These are phyloP conservation scores for Cladorrhinum sp. DNA, from an alignment of 2,329 filamentous ascomycete species.

Conservation along the genomic window DNA sequence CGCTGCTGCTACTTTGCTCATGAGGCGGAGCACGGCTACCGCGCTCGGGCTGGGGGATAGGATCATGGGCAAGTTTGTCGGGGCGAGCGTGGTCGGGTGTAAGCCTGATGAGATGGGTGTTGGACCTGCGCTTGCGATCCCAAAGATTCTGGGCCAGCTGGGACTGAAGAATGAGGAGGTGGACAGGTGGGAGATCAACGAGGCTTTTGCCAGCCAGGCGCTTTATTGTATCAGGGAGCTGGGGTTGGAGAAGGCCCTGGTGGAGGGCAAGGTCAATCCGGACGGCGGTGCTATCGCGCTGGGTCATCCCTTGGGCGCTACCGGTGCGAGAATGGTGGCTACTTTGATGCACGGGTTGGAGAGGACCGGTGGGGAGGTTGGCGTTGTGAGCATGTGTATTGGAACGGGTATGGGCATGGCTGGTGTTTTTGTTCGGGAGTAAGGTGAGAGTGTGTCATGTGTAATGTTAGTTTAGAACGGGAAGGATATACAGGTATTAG, in stretches of 20 bases:
- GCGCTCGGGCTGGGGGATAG: constrained; percentile 64
- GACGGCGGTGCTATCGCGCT: constrained; percentile 93
- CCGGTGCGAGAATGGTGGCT: constrained; percentile 75
- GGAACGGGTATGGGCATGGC: constrained; percentile 74
- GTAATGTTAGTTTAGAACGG: background rate
- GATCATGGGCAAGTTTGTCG: constrained; percentile 82
- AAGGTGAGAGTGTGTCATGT: background rate
- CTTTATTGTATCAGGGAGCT: constrained; percentile 70
- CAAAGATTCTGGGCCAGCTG: constrained; percentile 68
- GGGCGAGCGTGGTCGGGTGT: constrained; percentile 72
- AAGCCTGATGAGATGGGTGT: constrained; percentile 91
- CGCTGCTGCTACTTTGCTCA: constrained; percentile 77
- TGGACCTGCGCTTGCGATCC: constrained; percentile 82
- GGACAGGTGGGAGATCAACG: constrained; percentile 89
- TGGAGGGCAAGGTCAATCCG: constrained; percentile 74
- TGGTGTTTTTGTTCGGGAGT: constrained; percentile 35
- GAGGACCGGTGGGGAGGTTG: constrained; percentile 69
- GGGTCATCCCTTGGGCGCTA: constrained; percentile 87
- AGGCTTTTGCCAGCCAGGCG: constrained; percentile 68
- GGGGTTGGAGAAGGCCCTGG: constrained; percentile 60
- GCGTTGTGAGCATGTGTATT: constrained; percentile 89
- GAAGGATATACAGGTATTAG: too few species aligned
- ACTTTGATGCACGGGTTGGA: constrained; percentile 66
- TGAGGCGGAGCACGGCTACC: constrained; percentile 76
- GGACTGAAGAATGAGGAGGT: constrained; percentile 68